Percentiles rank a stretch among this genome's conserved stretches.
These are phyloP conservation scores for Talaromyces stipitatus DNA, from an alignment of 495 filamentous ascomycete species.

Conservation along the genomic window DNA sequence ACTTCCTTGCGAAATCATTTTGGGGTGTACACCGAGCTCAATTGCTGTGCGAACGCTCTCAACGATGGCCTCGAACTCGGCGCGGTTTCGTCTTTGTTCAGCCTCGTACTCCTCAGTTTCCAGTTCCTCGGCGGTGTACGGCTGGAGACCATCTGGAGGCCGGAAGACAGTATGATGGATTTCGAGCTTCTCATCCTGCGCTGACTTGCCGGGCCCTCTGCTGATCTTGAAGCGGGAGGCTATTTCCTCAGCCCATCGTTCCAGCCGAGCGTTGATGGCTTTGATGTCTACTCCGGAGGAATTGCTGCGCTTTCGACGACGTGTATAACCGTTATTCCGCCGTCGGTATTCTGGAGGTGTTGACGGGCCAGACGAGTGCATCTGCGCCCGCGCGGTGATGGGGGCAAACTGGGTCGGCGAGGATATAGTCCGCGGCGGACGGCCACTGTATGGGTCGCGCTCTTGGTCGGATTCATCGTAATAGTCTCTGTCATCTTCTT, in stretches of 20 bases:
- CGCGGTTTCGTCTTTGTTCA: slow-evolving; percentile 56
- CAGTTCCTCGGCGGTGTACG: slow-evolving; percentile 67
- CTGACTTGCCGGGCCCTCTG: slow-evolving; percentile 63
- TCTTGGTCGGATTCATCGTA: slow-evolving; percentile 70
- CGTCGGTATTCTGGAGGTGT: slow-evolving; percentile 35
- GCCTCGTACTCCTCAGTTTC: slow-evolving; percentile 49
- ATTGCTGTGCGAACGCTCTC: slow-evolving; percentile 87
- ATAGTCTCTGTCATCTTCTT: slow-evolving; percentile 52
- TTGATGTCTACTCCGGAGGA: slow-evolving; percentile 94
- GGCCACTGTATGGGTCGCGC: slow-evolving; percentile 45
- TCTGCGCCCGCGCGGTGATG: slow-evolving; percentile 44
- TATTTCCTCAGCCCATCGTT: slow-evolving; percentile 97
- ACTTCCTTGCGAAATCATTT: slow-evolving; percentile 92
- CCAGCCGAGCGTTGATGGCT: slow-evolving; percentile 93
- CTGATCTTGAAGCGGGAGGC: slow-evolving; percentile 92
- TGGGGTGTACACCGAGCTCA: slow-evolving; percentile 84
- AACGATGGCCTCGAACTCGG: slow-evolving; percentile 81
- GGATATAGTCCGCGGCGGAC: slow-evolving; percentile 50
- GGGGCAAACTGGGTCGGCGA: slow-evolving; percentile 62
- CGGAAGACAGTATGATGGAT: slow-evolving; percentile 98
- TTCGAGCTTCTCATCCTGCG: slow-evolving; percentile 81
- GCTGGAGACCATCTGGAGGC: slow-evolving; percentile 73
- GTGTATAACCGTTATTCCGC: slow-evolving; percentile 36
- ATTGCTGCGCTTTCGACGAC: slow-evolving; percentile 59
- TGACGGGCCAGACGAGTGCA: slow-evolving; percentile 34